These are phyloP conservation scores for Dictyophora rubrovolvata DNA, from an alignment of 768 basidiomycete species.

Conservation along the genomic window DNA sequence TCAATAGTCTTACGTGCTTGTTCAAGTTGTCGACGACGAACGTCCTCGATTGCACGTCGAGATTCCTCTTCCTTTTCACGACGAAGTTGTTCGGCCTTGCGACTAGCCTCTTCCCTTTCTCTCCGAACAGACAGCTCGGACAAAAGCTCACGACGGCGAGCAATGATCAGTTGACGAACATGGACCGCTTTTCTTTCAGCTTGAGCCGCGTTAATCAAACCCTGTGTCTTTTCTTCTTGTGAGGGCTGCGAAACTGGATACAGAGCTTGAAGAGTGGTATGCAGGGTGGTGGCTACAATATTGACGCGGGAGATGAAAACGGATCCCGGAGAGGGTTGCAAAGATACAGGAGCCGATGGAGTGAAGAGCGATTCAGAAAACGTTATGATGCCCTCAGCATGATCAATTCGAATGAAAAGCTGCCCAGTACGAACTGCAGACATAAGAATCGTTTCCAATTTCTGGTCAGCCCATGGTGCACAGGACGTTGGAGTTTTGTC, in stretches of 20 bases:
- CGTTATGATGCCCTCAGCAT: conserved; percentile 71
- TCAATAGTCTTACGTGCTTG: conserved; percentile 51
- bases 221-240: conserved; percentile 45
- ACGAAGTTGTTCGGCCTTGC: conserved; percentile 57
- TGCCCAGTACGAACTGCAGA: conserved; percentile 82
- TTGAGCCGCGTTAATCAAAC: conserved; percentile 54
- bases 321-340: conserved; percentile 65
- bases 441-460: conserved; percentile 88
- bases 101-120: conserved; percentile 79
- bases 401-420: conserved; percentile 78
- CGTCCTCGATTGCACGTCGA: conserved; percentile 52
- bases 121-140: conserved; percentile 76
- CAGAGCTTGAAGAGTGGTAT: conserved; percentile 55
- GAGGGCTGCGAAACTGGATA: conserved; percentile 31
- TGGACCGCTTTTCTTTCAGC: conserved; percentile 70
- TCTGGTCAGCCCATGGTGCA: conserved; percentile 27
- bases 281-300: conserved; percentile 61
- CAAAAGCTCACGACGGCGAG: conserved; percentile 74
- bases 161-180: conserved; percentile 69
- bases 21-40: conserved; percentile 55
- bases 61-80: conserved; percentile 64
- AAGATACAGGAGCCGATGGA: conserved; percentile 25
- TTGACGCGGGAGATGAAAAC: conserved; percentile 72
- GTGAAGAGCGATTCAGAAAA: conserved; percentile 74
- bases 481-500: conserved; percentile 20